Percentiles rank a stretch among this genome's conserved stretches.
Conservation (phyloP, 495 filamentous ascomycete species). For the Staphylotrichum tortipilum region DNA sequence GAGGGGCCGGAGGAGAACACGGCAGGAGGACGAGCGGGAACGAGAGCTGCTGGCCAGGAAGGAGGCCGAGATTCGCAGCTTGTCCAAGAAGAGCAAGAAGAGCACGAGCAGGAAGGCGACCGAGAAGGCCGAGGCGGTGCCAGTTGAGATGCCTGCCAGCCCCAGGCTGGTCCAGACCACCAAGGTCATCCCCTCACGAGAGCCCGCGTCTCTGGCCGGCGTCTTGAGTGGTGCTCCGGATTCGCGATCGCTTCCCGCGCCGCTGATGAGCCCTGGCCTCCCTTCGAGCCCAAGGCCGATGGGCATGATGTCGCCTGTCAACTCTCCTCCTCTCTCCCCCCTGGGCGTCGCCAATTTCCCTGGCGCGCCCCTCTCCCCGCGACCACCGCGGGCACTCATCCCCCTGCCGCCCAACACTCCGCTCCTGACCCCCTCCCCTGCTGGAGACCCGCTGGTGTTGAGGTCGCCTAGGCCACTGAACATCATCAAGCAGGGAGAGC, state of each 20-base stretch:
- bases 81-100: constrained; percentile 56
- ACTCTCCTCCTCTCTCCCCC: constrained; percentile 61
- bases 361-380: constrained; percentile 61
- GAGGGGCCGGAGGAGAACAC: constrained; percentile 74
- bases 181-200: constrained; percentile 18
- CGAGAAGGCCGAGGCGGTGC: constrained; percentile 23
- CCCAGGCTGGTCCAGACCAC: constrained; percentile 24
- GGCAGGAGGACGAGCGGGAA: constrained; percentile 78
- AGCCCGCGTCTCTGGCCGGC: constrained; percentile 39
- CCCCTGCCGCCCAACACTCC: constrained; percentile 56
- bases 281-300: constrained; percentile 85
- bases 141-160: constrained; percentile 22
- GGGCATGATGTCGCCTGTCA: constrained; percentile 61
- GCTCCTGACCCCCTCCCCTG: constrained; percentile 46
- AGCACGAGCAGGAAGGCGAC: constrained; percentile 38
- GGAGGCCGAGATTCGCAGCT: constrained; percentile 56
- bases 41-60: constrained; percentile 56
- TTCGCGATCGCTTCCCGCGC: constrained; percentile 32
- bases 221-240: constrained; percentile 32
- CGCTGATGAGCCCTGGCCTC: constrained; percentile 76
- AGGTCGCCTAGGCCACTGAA: constrained; percentile 33
- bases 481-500: constrained; percentile 29
- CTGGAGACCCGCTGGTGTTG: constrained; percentile 25
- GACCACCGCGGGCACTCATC: constrained; percentile 57
- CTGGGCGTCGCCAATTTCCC: constrained; percentile 41